phyloP scores from a whole-genome alignment of 805 yeast genomes.

The Ogataea trehalophila region DNA sequence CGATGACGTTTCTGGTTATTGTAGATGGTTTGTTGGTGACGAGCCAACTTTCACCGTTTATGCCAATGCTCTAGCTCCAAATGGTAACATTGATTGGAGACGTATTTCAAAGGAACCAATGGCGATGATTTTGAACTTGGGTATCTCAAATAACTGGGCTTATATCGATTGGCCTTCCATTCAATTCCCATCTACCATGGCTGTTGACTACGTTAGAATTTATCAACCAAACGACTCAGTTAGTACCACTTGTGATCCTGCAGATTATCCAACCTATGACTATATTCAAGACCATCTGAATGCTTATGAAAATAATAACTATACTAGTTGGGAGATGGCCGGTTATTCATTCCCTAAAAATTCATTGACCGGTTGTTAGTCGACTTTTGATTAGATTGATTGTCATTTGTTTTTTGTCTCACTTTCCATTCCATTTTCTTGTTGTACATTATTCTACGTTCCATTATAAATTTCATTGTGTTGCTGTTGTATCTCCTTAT shows the following conservation, averaged over 20 bases:
- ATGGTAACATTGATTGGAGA: slow-evolving; percentile 87
- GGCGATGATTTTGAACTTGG: slow-evolving; percentile 83
- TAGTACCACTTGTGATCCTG: slow-evolving; percentile 80
- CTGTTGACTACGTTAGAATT: slow-evolving; percentile 82
- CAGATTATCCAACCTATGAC: slow-evolving; percentile 76
- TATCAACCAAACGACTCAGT: slow-evolving; percentile 73
- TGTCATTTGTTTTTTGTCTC: background rate
- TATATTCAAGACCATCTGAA: slow-evolving; percentile 67
- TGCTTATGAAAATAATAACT: slow-evolving; percentile 66
- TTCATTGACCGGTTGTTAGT: slow-evolving; percentile 44
- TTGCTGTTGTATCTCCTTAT: background rate
- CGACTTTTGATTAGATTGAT: background rate
- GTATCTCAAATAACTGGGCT: slow-evolving; percentile 89
- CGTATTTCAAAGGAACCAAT: slow-evolving; percentile 85
- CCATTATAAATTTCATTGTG: background rate
- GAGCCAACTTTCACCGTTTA: slow-evolving; percentile 70
- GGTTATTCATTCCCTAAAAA: slow-evolving; percentile 72
- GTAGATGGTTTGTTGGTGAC: slow-evolving; percentile 83
- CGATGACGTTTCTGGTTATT: slow-evolving; percentile 66
- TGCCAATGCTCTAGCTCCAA: slow-evolving; percentile 76
- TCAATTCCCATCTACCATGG: slow-evolving; percentile 71
- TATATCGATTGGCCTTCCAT: slow-evolving; percentile 86
- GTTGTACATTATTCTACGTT: background rate
- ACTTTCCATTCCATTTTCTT: background rate
- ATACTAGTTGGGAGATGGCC: slow-evolving; percentile 69